phyloP scores from a whole-genome alignment of 106 monocot genomes.

The Dendrobium catenatum region DNA sequence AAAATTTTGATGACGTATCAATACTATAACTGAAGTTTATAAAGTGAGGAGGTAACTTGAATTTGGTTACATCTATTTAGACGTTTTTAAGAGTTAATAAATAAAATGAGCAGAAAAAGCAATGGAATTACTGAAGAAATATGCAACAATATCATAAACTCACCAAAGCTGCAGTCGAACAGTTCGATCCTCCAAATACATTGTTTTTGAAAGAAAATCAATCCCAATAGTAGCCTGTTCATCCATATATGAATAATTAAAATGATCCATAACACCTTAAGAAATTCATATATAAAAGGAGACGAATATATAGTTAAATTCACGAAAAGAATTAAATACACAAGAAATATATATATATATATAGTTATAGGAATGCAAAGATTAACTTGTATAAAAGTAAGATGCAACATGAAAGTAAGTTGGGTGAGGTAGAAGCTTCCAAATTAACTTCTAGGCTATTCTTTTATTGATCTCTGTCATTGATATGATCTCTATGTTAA shows the following conservation, averaged over 20 bases:
- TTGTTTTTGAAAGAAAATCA: conserved; percentile 29
- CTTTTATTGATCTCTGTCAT: too few species aligned
- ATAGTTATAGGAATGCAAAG: neutral
- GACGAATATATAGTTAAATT: neutral
- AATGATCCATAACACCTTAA: neutral
- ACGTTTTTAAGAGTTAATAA: neutral
- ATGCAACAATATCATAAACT: neutral
- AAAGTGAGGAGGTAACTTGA: neutral
- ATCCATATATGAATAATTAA: neutral
- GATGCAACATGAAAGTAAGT: too few species aligned
- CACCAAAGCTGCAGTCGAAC: conserved; percentile 31
- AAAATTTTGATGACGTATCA: too few species aligned
- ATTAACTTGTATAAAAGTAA: too few species aligned
- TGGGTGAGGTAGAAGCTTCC: too few species aligned
- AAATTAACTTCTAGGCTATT: too few species aligned
- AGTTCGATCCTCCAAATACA: conserved; percentile 32
- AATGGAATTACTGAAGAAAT: neutral
- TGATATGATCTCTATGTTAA: too few species aligned
- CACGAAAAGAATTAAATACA: neutral
- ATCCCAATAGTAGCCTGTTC: conserved; percentile 28
- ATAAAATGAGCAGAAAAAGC: neutral
- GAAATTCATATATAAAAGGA: neutral
- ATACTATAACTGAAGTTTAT: neutral
- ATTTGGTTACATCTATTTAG: neutral
- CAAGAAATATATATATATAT: neutral